A percentile compares a stretch with the other conserved stretches of the same genome.
These are phyloP conservation scores for Moesziomyces parantarcticus DNA, from an alignment of 1,284 basidiomycete species.

Conservation along the genomic window DNA sequence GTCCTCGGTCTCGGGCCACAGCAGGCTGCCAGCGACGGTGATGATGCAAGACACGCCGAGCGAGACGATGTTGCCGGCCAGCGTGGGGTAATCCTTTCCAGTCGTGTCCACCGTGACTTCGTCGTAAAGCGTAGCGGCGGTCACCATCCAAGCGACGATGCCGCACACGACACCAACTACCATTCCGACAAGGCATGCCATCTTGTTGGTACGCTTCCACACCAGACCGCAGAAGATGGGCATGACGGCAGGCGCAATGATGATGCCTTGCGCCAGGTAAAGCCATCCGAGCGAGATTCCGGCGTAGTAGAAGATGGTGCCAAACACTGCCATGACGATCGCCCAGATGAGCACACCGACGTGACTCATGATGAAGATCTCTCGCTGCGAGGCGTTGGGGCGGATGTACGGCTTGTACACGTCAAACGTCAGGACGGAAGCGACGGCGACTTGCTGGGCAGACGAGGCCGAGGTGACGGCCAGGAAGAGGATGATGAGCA, in stretches of 20 bases:
- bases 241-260: conserved; percentile 84
- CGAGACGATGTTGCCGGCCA: conserved; percentile 86
- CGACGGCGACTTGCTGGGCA: conserved; percentile 87
- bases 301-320: conserved; percentile 78
- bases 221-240: conserved; percentile 81
- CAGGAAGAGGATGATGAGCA: conserved; percentile 77
- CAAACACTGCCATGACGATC: conserved; percentile 81
- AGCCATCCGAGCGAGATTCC: conserved; percentile 79
- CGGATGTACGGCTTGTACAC: conserved; percentile 78
- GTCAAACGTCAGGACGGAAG: conserved; percentile 72
- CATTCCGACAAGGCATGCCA: conserved; percentile 74
- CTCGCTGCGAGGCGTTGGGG: conserved; percentile 73
- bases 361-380: conserved; percentile 76
- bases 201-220: conserved; percentile 58
- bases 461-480: conserved; percentile 81
- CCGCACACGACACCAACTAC: conserved; percentile 79
- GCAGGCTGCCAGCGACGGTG: conserved; percentile 71
- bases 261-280: conserved; percentile 77
- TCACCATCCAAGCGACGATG: conserved; percentile 84
- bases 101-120: conserved; percentile 77
- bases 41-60: conserved; percentile 84
- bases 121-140: conserved; percentile 78
- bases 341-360: conserved; percentile 75
- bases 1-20: conserved; percentile 60
- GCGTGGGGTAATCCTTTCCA: conserved; percentile 74